Evolutionary conservation across 2,329 filamentous ascomycete genomes (phyloP).

Genomic region (Graphilbum ipis-grandicollis): DNA sequence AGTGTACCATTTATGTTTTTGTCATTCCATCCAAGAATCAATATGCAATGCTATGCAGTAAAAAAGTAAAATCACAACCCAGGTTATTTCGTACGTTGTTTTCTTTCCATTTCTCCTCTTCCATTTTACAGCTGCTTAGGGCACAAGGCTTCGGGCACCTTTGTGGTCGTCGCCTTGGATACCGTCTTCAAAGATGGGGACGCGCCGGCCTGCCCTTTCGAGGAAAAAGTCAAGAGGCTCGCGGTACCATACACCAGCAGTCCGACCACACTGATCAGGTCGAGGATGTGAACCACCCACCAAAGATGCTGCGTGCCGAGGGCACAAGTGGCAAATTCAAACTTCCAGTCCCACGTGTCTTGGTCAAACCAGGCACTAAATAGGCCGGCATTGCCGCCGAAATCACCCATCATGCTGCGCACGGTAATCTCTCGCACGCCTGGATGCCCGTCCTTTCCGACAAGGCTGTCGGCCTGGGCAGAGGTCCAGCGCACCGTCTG

Average conservation of each 20-base stretch:
- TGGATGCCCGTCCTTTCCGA: slow-evolving; percentile 27
- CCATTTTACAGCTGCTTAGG: too few relatives aligned
- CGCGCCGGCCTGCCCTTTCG: too few relatives aligned
- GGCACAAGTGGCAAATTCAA: slow-evolving; percentile 62
- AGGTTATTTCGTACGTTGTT: too few relatives aligned
- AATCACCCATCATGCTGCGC: slow-evolving; percentile 96
- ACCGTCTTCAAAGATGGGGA: too few relatives aligned
- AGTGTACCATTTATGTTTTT: too few relatives aligned
- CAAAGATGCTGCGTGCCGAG: slow-evolving; percentile 81
- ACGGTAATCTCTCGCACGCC: slow-evolving; percentile 81
- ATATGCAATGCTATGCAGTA: too few relatives aligned
- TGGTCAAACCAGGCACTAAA: slow-evolving; percentile 81
- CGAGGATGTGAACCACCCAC: slow-evolving; percentile 75
- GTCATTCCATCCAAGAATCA: too few relatives aligned
- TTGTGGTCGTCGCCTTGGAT: too few relatives aligned
- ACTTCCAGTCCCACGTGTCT: slow-evolving; percentile 55
- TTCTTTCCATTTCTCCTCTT: too few relatives aligned
- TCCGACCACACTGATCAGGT: slow-evolving; percentile 29
- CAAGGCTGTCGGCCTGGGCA: slow-evolving; percentile 23
- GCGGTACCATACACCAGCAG: slow-evolving; percentile 6
- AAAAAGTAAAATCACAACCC: too few relatives aligned
- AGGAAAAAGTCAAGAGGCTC: background rate
- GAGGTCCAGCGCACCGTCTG: slow-evolving; percentile 30
- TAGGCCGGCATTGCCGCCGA: slow-evolving; percentile 78
- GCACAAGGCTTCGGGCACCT: too few relatives aligned